Evolutionary conservation across 257 asterid genomes (phyloP).

Genomic region (Jacaranda copaia): DNA sequence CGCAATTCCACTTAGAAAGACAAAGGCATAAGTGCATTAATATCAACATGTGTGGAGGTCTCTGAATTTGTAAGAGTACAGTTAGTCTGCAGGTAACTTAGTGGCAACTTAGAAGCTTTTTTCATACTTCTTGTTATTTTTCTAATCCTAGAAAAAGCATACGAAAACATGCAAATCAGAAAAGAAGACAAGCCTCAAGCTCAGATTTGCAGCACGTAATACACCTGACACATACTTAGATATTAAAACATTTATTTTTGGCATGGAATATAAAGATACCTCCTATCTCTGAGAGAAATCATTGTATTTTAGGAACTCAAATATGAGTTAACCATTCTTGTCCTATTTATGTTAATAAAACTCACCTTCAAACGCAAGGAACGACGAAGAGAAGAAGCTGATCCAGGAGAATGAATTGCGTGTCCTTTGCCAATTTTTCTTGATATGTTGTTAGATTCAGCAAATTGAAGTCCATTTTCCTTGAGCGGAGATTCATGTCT

Average conservation of each 20-base stretch:
- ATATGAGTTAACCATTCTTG: slow-evolving; percentile 14
- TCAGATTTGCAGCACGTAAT: background rate
- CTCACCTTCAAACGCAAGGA: slow-evolving; percentile 78
- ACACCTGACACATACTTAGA: background rate
- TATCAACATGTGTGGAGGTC: background rate
- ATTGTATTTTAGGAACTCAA: slow-evolving; percentile 5
- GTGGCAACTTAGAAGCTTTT: too few species aligned
- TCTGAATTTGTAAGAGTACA: background rate
- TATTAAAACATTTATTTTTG: background rate
- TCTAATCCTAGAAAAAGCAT: too few species aligned
- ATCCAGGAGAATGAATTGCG: slow-evolving; percentile 58
- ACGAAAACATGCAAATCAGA: too few species aligned
- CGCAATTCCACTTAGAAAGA: slow-evolving; percentile 27
- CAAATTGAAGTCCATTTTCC: slow-evolving; percentile 49
- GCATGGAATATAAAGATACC: background rate
- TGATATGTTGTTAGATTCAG: slow-evolving; percentile 46
- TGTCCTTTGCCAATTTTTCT: slow-evolving; percentile 56
- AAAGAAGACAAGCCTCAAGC: background rate
- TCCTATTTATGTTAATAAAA: slow-evolving; percentile 7
- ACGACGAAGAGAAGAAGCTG: slow-evolving; percentile 69
- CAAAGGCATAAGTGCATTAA: background rate
- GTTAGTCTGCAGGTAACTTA: too few species aligned
- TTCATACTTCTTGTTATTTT: too few species aligned
- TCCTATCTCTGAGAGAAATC: background rate
- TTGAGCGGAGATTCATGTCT: slow-evolving; percentile 55